These are phyloP conservation scores for Ogataea trehaloabstinens DNA, from an alignment of 805 yeast species.

Conservation along the genomic window DNA sequence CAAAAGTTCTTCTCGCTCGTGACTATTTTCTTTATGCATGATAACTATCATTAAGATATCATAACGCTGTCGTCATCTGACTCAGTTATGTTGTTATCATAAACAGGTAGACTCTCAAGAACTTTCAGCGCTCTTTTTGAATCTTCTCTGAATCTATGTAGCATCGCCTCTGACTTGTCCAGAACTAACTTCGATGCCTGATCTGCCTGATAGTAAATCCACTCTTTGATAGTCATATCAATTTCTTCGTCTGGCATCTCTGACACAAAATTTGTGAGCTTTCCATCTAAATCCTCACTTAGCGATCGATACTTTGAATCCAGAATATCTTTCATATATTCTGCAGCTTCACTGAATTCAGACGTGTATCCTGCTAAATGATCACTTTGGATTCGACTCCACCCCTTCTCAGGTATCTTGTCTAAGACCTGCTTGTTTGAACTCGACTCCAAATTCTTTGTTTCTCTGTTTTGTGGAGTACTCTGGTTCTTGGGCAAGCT, in stretches of 20 bases:
- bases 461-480: constrained; percentile 15
- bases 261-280: constrained; percentile 58
- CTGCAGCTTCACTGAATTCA: constrained; percentile 34
- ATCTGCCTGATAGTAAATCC: constrained; percentile 59
- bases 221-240: constrained; percentile 65
- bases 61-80: constrained; percentile 13
- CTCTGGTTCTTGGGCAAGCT: constrained; percentile 18
- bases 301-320: constrained; percentile 37
- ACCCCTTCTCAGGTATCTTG: constrained; percentile 7
- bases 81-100: constrained; percentile 9
- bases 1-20: too few species aligned
- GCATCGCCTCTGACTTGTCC: constrained; percentile 45
- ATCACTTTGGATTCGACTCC: constrained; percentile 32
- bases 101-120: constrained; percentile 37
- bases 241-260: constrained; percentile 71
- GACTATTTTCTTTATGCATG: too few species aligned
- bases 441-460: neutral
- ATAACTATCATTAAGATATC: neutral
- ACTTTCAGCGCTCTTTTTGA: constrained; percentile 47
- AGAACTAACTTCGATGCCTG: constrained; percentile 50
- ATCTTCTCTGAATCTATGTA: constrained; percentile 46
- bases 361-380: constrained; percentile 23
- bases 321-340: constrained; percentile 24
- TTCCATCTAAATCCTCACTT: constrained; percentile 65
- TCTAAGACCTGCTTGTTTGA: constrained; percentile 1